Percentiles rank a stretch among this genome's conserved stretches.
Conservation (phyloP, 768 basidiomycete genomes). For the Rhizopogon roseolus region DNA sequence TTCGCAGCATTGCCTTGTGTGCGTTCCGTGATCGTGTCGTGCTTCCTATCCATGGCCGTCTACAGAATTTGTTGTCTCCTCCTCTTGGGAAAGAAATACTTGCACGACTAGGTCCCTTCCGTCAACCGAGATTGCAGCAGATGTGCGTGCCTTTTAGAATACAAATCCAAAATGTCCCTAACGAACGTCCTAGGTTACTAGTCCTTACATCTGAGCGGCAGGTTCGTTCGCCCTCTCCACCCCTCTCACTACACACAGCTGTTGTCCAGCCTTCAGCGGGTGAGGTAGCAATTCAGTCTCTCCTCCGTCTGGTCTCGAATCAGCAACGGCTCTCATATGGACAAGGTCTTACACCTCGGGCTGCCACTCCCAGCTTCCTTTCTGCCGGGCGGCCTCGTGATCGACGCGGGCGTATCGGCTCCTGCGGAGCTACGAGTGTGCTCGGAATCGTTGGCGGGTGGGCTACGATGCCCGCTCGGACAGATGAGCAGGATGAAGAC, state of each 20-base stretch:
- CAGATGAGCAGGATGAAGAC: constrained; percentile 27
- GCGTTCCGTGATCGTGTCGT: constrained; percentile 80
- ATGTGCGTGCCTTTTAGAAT: constrained; percentile 47
- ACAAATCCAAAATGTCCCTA: neutral
- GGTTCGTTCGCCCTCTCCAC: constrained; percentile 48
- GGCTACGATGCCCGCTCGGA: constrained; percentile 28
- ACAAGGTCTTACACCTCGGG: constrained; percentile 21
- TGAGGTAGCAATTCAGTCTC: constrained; percentile 64
- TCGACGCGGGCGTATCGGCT: constrained; percentile 70
- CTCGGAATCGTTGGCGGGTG: constrained; percentile 24
- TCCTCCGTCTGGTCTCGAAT: constrained; percentile 58
- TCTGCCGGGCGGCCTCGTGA: constrained; percentile 73
- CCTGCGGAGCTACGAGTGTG: constrained; percentile 22
- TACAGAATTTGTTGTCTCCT: constrained; percentile 52
- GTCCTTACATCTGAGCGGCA: constrained; percentile 72
- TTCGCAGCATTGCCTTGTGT: constrained; percentile 72
- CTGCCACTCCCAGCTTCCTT: constrained; percentile 57
- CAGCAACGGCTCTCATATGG: constrained; percentile 33
- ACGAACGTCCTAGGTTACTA: constrained; percentile 48
- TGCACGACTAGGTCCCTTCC: constrained; percentile 49
- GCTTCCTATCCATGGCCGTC: constrained; percentile 52
- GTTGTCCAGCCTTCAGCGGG: constrained; percentile 53
- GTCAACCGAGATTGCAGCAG: constrained; percentile 72
- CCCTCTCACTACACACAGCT: constrained; percentile 49
- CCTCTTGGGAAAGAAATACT: constrained; percentile 52